These are phyloP conservation scores for Russula compacta DNA, from an alignment of 768 basidiomycete species.

Conservation along the genomic window DNA sequence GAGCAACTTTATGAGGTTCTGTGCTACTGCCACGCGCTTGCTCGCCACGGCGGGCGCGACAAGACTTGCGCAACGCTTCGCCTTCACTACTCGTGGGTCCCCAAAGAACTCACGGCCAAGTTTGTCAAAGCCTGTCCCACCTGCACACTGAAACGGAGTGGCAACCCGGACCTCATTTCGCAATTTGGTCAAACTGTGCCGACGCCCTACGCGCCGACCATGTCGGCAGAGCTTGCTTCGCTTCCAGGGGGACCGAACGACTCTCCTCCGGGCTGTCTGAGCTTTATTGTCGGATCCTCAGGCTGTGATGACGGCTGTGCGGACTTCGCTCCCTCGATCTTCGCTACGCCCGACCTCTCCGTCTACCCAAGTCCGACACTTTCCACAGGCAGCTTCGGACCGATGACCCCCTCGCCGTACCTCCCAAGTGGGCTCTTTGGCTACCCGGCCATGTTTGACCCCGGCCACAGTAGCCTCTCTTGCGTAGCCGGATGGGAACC, in stretches of 20 bases:
- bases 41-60: slow-evolving; percentile 69
- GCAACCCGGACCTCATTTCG: slow-evolving; percentile 22
- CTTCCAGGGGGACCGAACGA: slow-evolving; percentile 10
- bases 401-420: slow-evolving; percentile 11
- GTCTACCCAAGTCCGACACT: slow-evolving; percentile 15
- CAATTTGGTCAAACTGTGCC: slow-evolving; percentile 1
- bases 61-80: slow-evolving; percentile 62
- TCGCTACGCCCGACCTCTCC: slow-evolving; percentile 11
- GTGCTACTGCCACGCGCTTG: slow-evolving; percentile 58
- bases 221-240: neutral
- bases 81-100: slow-evolving; percentile 71
- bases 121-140: slow-evolving; percentile 78
- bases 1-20: slow-evolving; percentile 75
- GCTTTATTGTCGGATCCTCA: neutral
- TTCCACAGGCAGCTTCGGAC: slow-evolving; percentile 9
- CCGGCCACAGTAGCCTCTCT: slow-evolving; percentile 2
- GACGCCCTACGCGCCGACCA: neutral
- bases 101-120: slow-evolving; percentile 71
- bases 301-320: neutral
- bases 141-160: slow-evolving; percentile 43
- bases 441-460: slow-evolving; percentile 9
- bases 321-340: neutral
- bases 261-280: neutral
- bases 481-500: slow-evolving; percentile 2
- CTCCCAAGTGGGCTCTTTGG: slow-evolving; percentile 13